A percentile compares a stretch with the other conserved stretches of the same genome.
Evolutionary conservation across 768 basidiomycete genomes (phyloP).

Genomic region (Boletus rex-veris): DNA sequence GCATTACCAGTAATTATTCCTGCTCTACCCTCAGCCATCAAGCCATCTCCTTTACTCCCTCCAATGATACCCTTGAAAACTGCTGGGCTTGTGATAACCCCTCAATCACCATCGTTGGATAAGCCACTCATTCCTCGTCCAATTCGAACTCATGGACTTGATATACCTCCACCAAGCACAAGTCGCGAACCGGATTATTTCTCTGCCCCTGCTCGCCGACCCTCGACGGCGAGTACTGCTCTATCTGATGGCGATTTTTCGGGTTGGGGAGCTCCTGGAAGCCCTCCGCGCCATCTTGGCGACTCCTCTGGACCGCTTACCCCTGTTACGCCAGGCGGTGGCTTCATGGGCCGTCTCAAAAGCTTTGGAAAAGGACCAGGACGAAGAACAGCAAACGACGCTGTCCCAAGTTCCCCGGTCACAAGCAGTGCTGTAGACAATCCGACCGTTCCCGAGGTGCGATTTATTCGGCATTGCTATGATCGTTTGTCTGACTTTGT

Average conservation of each 20-base stretch:
- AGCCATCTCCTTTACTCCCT: slow-evolving; percentile 54
- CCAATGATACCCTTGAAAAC: slow-evolving; percentile 54
- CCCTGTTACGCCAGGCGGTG: slow-evolving; percentile 47
- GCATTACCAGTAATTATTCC: slow-evolving; percentile 68
- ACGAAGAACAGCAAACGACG: slow-evolving; percentile 25
- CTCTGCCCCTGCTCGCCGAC: slow-evolving; percentile 41
- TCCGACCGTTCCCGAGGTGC: slow-evolving; percentile 24
- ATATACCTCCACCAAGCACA: slow-evolving; percentile 29
- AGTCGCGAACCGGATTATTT: slow-evolving; percentile 52
- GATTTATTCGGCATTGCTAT: background rate
- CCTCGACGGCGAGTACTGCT: slow-evolving; percentile 40
- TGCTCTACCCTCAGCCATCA: slow-evolving; percentile 38
- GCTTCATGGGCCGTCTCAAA: slow-evolving; percentile 79
- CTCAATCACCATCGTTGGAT: slow-evolving; percentile 41
- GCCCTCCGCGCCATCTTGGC: slow-evolving; percentile 29
- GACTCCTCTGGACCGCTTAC: slow-evolving; percentile 38
- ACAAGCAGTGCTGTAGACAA: slow-evolving; percentile 15
- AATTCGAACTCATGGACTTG: slow-evolving; percentile 45
- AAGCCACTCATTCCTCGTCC: slow-evolving; percentile 31
- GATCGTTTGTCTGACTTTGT: background rate
- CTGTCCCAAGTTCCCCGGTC: slow-evolving; percentile 25
- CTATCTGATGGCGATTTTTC: slow-evolving; percentile 52
- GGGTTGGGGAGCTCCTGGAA: slow-evolving; percentile 37
- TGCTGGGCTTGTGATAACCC: slow-evolving; percentile 33
- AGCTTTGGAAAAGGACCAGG: slow-evolving; percentile 62